These are phyloP conservation scores for Globisporangium rhizosaccharum DNA, from an alignment of 352 stramenopile species.

Conservation along the genomic window DNA sequence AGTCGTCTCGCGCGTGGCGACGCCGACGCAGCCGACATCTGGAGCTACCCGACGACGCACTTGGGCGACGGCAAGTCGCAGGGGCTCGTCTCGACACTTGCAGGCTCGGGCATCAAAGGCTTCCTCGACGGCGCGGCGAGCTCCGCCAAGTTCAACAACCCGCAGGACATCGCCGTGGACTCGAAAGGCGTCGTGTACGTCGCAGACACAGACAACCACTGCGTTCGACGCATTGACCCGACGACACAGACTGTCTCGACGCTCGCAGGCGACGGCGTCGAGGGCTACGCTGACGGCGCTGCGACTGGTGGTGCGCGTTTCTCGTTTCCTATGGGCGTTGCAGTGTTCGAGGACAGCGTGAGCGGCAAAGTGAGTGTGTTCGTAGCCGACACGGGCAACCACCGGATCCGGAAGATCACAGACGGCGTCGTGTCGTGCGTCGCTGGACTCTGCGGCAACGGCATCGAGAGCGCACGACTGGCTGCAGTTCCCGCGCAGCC, in stretches of 20 bases:
- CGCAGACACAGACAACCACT: conserved; percentile 93
- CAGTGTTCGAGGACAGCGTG: conserved; percentile 41
- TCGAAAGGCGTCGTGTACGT: conserved; percentile 92
- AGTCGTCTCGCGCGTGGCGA: conserved; percentile 22
- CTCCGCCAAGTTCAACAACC: conserved; percentile 84
- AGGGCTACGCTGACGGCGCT: conserved; percentile 43
- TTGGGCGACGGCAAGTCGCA: conserved; percentile 68
- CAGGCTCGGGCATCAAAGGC: conserved; percentile 69
- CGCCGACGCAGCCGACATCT: conserved; percentile 57
- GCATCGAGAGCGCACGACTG: conserved; percentile 53
- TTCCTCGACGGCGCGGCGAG: conserved; percentile 66
- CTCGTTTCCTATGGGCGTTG: conserved; percentile 64
- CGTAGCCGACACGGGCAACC: conserved; percentile 79
- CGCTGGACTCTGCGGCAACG: conserved; percentile 80
- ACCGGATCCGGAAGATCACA: conserved; percentile 70
- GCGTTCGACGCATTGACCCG: conserved; percentile 81
- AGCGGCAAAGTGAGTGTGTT: conserved; percentile 39
- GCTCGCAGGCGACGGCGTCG: conserved; percentile 41
- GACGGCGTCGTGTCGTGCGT: conserved; percentile 80
- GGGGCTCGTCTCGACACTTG: conserved; percentile 87
- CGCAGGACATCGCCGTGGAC: conserved; percentile 90
- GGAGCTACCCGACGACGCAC: conserved; percentile 39
- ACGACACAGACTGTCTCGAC: conserved; percentile 39
- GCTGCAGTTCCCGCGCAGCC: conserved; percentile 36
- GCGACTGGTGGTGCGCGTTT: conserved; percentile 38